Conservation (phyloP, 805 yeast genomes). For the Hanseniaspora occidentalis region DNA sequence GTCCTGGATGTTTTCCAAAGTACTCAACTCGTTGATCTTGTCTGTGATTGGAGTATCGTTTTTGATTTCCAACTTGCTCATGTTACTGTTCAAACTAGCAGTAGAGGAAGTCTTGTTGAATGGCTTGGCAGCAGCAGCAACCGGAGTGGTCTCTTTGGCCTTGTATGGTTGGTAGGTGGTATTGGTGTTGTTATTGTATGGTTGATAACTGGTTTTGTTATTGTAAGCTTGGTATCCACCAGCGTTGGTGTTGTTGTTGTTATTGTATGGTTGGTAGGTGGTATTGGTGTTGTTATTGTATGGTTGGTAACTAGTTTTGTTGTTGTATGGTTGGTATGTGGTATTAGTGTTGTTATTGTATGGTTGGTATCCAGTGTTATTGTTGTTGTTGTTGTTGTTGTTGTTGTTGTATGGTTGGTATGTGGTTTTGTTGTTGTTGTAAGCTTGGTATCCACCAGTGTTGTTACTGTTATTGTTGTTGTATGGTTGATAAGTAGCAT, state of each 20-base stretch:
- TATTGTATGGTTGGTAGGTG: constrained; percentile 4
- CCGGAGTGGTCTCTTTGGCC: neutral
- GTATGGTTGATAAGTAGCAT: constrained; percentile 13
- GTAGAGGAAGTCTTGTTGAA: constrained; percentile 41
- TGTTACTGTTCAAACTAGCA: constrained; percentile 60
- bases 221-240: constrained; percentile 5
- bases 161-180: neutral
- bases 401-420: constrained; percentile 4
- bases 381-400: constrained; percentile 10
- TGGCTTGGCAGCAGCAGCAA: constrained; percentile 25
- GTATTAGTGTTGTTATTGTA: constrained; percentile 7
- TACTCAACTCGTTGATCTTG: constrained; percentile 23
- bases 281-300: constrained; percentile 8
- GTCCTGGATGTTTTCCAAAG: constrained; percentile 24
- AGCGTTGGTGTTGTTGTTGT: constrained; percentile 12
- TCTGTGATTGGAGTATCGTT: constrained; percentile 56
- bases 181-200: constrained; percentile 26
- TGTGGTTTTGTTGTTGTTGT: constrained; percentile 6
- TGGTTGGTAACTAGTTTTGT: too few species aligned
- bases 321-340: too few species aligned
- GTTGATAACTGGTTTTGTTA: constrained; percentile 7
- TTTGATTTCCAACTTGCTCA: constrained; percentile 56
- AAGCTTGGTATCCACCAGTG: constrained; percentile 8
- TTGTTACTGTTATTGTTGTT: constrained; percentile 8
- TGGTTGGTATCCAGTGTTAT: constrained; percentile 7